phyloP scores from a whole-genome alignment of 2,329 filamentous ascomycete genomes.

The Penicillium brasilianum region DNA sequence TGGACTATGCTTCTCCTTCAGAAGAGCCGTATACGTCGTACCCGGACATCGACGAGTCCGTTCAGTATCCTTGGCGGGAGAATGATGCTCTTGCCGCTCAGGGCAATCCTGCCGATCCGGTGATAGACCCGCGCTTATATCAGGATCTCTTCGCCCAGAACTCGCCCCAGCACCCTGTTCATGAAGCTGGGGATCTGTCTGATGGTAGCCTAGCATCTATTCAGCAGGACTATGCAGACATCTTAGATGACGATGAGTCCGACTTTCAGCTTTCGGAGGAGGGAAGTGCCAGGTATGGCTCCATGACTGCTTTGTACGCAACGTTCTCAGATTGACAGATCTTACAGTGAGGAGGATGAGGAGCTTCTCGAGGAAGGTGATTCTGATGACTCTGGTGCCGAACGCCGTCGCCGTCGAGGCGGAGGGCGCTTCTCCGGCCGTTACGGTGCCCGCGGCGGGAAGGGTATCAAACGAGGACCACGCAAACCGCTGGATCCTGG shows the following conservation, averaged over 20 bases:
- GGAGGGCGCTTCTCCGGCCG: slow-evolving; percentile 44
- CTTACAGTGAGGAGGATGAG: slow-evolving; percentile 3
- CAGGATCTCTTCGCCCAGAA: slow-evolving; percentile 28
- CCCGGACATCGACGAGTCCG: slow-evolving; percentile 40
- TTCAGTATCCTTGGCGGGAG: slow-evolving; percentile 42
- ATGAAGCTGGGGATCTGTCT: slow-evolving; percentile 3
- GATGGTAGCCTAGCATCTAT: slow-evolving; percentile 12
- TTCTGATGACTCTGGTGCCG: slow-evolving; percentile 30
- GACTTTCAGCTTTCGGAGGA: slow-evolving; percentile 34
- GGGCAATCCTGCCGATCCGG: slow-evolving; percentile 27
- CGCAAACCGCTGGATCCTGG: slow-evolving; percentile 54
- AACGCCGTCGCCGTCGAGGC: slow-evolving; percentile 38
- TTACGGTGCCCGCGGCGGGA: slow-evolving; percentile 48
- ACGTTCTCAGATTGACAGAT: not conserved
- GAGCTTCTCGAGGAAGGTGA: slow-evolving; percentile 31
- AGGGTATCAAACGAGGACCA: slow-evolving; percentile 53
- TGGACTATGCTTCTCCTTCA: slow-evolving; percentile 15
- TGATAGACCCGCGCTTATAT: slow-evolving; percentile 44
- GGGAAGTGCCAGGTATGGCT: slow-evolving; percentile 35
- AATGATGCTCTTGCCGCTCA: slow-evolving; percentile 20
- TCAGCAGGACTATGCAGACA: slow-evolving; percentile 9
- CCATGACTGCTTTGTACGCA: not conserved
- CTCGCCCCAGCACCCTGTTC: slow-evolving; percentile 11
- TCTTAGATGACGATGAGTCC: slow-evolving; percentile 31
- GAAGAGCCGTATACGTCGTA: slow-evolving; percentile 37